Percentiles rank a stretch among this genome's conserved stretches.
Evolutionary conservation across 768 basidiomycete species (phyloP).

Genomic region (Rubroboletus satanas): DNA sequence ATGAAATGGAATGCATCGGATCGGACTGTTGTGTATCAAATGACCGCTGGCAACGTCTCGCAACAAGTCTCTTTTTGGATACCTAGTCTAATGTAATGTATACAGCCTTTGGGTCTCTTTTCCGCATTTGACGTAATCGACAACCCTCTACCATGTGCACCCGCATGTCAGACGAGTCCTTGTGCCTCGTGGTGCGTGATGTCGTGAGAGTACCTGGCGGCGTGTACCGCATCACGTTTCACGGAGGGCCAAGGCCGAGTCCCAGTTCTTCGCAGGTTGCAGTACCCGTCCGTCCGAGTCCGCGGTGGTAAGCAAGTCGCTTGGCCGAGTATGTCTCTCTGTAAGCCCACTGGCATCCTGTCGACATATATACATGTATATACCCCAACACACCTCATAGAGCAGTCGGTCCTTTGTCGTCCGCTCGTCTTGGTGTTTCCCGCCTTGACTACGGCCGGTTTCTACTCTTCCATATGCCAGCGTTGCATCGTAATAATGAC

Average conservation of each 20-base stretch:
- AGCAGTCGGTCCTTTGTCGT: too few relatives aligned
- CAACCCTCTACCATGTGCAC: background rate
- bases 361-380: too few relatives aligned
- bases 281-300: too few relatives aligned
- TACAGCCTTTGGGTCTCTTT: background rate
- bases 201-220: background rate
- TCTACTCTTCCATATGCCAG: too few relatives aligned
- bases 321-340: too few relatives aligned
- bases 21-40: background rate
- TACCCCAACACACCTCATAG: too few relatives aligned
- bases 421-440: too few relatives aligned
- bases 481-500: too few relatives aligned
- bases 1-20: background rate
- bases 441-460: too few relatives aligned
- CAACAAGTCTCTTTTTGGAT: background rate
- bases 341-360: too few relatives aligned
- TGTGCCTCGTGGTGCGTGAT: background rate
- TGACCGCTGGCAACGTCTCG: background rate
- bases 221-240: background rate
- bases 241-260: background rate
- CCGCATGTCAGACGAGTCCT: background rate
- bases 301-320: too few relatives aligned
- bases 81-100: slow-evolving; percentile 1
- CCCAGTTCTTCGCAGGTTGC: too few relatives aligned
- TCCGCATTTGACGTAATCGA: background rate